Evolutionary conservation across 306 rosid genomes (phyloP), one percentile per base, ranked within the genome.

Genomic region (Cajanus cajan): DNA sequence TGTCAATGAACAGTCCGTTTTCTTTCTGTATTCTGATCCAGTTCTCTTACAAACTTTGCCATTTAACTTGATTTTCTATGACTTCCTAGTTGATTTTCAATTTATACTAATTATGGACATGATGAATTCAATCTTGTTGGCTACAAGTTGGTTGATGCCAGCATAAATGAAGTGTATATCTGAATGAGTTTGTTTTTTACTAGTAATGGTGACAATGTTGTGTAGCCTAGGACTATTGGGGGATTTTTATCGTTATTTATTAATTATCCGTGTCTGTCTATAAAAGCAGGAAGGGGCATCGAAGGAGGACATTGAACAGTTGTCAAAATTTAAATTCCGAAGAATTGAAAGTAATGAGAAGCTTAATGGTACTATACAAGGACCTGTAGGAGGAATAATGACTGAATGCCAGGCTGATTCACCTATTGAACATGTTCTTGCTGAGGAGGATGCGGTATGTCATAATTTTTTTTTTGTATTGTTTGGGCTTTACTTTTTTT

Each of bases 201-300:
- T n/a, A 34, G 78, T 54, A 47, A 43, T 21, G 78, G 43, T 40
- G 43, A 15, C 52, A 25, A 22, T 47, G 47, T 66, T 73, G 31
- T 77, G 71, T 71, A 82, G 57, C 71, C 34, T 34, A 43, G 47
- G 33, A 66, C 61, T 73, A 15, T 67, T 68, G 11, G 54, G 52
- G n/a, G 37, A 40, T 58, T 34, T 41, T 24, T 18, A 5, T 52
- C 22, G 68, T 66, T 13, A 83, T 47, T 48, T 41, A 74, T 43
- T 73, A 28, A 16, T 68, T 77, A 41, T 59, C 80, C 62, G 68
- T 45, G 51, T 58, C 4, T 52, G 76, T 59, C 68, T 55, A 40
- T 81, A 85, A 71, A 82, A 73, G 59, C 91, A 94, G 98, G 98
- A 94, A 85, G 98, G 98, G 8, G 97, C 98, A 80, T 87, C 98